phyloP scores from a whole-genome alignment of 2,329 filamentous ascomycete species.

The Epicoccum sorghinum region DNA sequence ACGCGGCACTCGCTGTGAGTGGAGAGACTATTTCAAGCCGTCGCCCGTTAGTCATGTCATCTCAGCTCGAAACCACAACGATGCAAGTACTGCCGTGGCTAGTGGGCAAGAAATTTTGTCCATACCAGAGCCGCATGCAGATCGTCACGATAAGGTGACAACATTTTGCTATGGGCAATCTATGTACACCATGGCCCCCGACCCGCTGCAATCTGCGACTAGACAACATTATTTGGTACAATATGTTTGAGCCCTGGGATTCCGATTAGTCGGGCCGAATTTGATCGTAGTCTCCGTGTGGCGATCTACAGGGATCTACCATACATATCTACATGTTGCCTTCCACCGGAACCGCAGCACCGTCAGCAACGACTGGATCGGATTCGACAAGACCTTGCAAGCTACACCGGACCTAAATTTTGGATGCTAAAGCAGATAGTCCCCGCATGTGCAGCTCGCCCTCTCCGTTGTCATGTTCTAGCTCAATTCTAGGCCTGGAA shows the following conservation, averaged over 20 bases:
- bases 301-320: constrained; percentile 13
- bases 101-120: not conserved
- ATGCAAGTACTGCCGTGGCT: not conserved
- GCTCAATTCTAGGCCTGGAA: constrained; percentile 4
- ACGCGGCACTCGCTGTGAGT: constrained; percentile 10
- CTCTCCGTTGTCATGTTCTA: not conserved
- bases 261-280: constrained; percentile 13
- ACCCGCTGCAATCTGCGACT: constrained; percentile 12
- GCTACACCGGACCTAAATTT: not conserved
- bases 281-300: constrained; percentile 1
- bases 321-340: not conserved
- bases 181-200: not conserved
- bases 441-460: constrained; percentile 6
- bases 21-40: constrained; percentile 16
- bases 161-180: no score
- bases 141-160: not conserved
- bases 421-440: not conserved
- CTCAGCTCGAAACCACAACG: constrained; percentile 9
- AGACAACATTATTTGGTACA: constrained; percentile 6
- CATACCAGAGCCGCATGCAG: constrained; percentile 1
- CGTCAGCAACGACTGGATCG: not conserved
- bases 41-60: constrained; percentile 11
- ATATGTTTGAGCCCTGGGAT: constrained; percentile 3
- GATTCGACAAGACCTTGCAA: not conserved
- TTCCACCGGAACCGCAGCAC: not conserved